A percentile compares a stretch with the other conserved stretches of the same genome.
Evolutionary conservation across 176 grass and related monocot species (phyloP).

Genomic region (Eragrostis nindensis): DNA sequence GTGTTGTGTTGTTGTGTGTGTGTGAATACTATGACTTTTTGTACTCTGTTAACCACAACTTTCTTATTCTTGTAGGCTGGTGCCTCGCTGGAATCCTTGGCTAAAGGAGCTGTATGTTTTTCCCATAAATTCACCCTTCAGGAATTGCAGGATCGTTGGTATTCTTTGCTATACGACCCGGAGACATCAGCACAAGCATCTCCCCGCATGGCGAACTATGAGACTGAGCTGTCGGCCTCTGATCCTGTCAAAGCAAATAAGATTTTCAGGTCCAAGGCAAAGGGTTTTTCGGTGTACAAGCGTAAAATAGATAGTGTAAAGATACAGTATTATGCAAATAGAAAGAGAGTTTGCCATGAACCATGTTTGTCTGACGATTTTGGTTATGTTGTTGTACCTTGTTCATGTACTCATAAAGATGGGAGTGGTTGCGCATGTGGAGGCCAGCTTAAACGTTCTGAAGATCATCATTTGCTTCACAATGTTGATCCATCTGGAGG

Average conservation of each 20-base stretch:
- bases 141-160: slow-evolving; percentile 63
- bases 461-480: slow-evolving; percentile 29
- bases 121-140: slow-evolving; percentile 56
- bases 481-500: slow-evolving; percentile 37
- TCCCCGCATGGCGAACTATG: slow-evolving; percentile 40
- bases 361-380: slow-evolving; percentile 38
- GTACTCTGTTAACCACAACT: slow-evolving; percentile 20
- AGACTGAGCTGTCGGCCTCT: slow-evolving; percentile 36
- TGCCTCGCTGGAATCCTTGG: slow-evolving; percentile 54
- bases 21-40: neutral
- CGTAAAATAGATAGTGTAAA: slow-evolving; percentile 48
- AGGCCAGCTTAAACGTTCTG: slow-evolving; percentile 16
- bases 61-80: slow-evolving; percentile 50
- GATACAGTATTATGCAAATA: slow-evolving; percentile 47
- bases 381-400: slow-evolving; percentile 36
- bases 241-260: slow-evolving; percentile 46
- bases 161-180: slow-evolving; percentile 48
- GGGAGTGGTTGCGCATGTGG: slow-evolving; percentile 21
- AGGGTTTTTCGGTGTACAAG: slow-evolving; percentile 37
- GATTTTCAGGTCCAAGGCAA: slow-evolving; percentile 49
- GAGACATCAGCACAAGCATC: slow-evolving; percentile 46
- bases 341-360: slow-evolving; percentile 48
- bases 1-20: no score
- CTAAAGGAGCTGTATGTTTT: slow-evolving; percentile 62
- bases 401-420: slow-evolving; percentile 28